Conservation (phyloP, 2,329 filamentous ascomycete genomes). For the Elsinoe australis region DNA sequence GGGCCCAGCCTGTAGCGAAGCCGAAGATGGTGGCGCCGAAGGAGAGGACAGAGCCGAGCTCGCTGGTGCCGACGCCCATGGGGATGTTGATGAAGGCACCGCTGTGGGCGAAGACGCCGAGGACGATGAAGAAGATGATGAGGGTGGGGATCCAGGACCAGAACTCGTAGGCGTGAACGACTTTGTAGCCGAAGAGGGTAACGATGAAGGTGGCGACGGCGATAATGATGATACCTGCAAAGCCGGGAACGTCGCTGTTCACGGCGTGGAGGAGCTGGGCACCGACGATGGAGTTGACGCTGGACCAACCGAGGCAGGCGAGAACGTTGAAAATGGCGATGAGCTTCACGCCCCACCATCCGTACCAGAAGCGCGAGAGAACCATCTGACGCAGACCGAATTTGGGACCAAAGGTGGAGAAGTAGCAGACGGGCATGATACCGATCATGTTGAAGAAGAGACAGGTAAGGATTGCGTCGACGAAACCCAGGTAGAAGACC, state of each 20-base stretch:
- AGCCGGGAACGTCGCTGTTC: constrained; percentile 60
- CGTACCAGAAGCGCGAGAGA: constrained; percentile 69
- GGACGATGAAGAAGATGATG: constrained; percentile 64
- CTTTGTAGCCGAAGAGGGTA: constrained; percentile 66
- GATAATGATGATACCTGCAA: constrained; percentile 67
- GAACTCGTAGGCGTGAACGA: constrained; percentile 70
- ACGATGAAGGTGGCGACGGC: constrained; percentile 59
- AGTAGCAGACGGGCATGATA: constrained; percentile 65
- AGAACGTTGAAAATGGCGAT: constrained; percentile 61
- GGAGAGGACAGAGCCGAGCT: constrained; percentile 56
- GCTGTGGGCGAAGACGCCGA: constrained; percentile 60
- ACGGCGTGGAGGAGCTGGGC: constrained; percentile 70
- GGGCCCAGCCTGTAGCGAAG: constrained; percentile 66
- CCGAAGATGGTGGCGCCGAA: constrained; percentile 61
- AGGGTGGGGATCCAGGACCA: constrained; percentile 66
- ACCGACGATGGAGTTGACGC: constrained; percentile 72
- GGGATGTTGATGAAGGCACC: constrained; percentile 57
- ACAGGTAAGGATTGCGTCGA: constrained; percentile 63
- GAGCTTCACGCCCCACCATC: constrained; percentile 61
- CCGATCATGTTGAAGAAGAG: constrained; percentile 70
- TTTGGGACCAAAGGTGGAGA: constrained; percentile 65
- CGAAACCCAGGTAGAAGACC: constrained; percentile 62
- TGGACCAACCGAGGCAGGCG: constrained; percentile 66
- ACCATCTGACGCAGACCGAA: constrained; percentile 77
- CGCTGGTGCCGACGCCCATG: constrained; percentile 51